Conservation (phyloP, 2,329 filamentous ascomycete genomes). For the Xylaria sp. region DNA sequence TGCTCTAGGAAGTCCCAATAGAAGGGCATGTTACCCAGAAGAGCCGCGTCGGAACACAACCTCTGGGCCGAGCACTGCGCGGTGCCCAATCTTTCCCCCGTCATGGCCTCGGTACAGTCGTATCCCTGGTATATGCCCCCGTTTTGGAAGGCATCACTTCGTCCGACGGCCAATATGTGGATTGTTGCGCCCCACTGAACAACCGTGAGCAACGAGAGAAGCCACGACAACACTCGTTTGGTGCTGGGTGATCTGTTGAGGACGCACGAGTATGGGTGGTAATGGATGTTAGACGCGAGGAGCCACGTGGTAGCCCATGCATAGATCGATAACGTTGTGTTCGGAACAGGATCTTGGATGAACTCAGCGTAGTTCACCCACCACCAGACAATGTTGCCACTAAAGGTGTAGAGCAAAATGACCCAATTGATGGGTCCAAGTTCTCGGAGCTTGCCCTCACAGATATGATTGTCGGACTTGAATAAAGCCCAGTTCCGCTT, state of each 20-base stretch:
- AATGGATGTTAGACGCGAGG: not conserved
- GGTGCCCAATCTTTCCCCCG: too few relatives aligned
- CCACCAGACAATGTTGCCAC: not conserved
- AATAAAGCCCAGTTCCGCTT: conserved; percentile 1
- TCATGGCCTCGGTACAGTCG: too few relatives aligned
- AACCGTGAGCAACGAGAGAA: not conserved
- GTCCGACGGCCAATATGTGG: not conserved
- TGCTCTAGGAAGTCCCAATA: too few relatives aligned
- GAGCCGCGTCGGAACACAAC: too few relatives aligned
- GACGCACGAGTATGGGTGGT: not conserved
- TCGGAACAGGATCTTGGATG: not conserved
- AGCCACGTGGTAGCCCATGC: conserved; percentile 1
- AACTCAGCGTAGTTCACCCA: not conserved
- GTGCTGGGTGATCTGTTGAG: not conserved
- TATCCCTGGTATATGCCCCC: not conserved
- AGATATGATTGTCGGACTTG: not conserved
- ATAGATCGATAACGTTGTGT: conserved; percentile 1
- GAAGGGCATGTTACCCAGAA: too few relatives aligned
- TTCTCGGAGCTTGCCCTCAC: not conserved
- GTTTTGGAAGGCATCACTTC: not conserved
- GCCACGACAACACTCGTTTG: not conserved
- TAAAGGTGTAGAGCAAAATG: not conserved
- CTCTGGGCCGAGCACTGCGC: too few relatives aligned
- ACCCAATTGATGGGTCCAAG: not conserved
- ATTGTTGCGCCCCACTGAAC: not conserved